Conservation (phyloP, 176 grass and related monocot genomes). For the Puya raimondii region DNA sequence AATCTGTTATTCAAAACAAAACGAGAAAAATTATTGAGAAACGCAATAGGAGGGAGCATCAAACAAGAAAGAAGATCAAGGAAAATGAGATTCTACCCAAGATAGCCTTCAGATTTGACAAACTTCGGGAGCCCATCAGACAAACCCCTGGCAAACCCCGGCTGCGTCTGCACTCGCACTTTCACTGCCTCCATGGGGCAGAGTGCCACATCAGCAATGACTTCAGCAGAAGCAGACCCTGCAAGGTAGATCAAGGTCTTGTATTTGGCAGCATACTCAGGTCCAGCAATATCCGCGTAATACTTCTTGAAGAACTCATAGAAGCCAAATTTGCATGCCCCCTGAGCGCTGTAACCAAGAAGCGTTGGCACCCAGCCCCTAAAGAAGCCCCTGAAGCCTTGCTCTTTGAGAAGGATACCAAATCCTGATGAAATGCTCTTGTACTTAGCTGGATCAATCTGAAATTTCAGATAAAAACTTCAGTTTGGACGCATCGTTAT, state of each 20-base stretch:
- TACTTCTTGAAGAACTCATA: constrained; percentile 89
- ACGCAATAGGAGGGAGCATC: not conserved
- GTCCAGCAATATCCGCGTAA: constrained; percentile 57
- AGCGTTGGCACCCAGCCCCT: constrained; percentile 76
- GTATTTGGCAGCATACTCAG: constrained; percentile 62
- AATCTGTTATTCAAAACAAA: constrained; percentile 33
- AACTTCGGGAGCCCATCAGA: constrained; percentile 64
- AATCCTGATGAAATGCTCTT: constrained; percentile 71
- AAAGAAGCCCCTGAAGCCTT: constrained; percentile 59
- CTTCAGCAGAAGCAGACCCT: constrained; percentile 65
- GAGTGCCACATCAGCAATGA: constrained; percentile 67
- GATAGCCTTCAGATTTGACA: constrained; percentile 49
- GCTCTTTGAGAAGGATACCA: constrained; percentile 57
- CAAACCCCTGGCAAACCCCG: constrained; percentile 54
- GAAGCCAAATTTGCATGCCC: constrained; percentile 75
- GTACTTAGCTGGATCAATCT: constrained; percentile 77
- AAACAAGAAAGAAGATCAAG: not conserved
- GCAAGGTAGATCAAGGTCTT: constrained; percentile 87
- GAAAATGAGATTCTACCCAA: constrained; percentile 27
- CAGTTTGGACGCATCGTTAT: not conserved
- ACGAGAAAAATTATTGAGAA: constrained; percentile 5
- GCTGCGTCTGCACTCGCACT: constrained; percentile 79
- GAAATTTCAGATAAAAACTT: constrained; percentile 1
- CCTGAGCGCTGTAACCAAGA: constrained; percentile 77
- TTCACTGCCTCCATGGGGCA: constrained; percentile 88